Percentiles rank a stretch among this genome's conserved stretches.
These are phyloP conservation scores for Prinsepia uniflora DNA, from an alignment of 306 rosid genomes.

Conservation along the genomic window DNA sequence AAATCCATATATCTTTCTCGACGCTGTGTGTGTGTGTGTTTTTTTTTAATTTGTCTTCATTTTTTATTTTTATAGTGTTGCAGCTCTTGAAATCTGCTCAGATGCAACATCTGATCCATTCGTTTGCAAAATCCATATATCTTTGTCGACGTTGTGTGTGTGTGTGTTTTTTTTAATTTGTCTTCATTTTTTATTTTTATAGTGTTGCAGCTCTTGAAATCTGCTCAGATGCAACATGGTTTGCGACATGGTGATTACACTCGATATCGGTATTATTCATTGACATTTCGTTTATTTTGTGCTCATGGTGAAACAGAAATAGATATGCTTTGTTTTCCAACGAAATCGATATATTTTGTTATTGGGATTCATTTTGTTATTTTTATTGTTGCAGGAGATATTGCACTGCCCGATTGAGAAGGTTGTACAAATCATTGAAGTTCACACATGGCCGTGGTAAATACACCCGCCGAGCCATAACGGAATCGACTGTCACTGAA, in stretches of 20 bases:
- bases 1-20: background rate
- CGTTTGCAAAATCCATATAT: background rate
- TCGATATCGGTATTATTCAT: conserved; percentile 64
- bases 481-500: conserved; percentile 81
- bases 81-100: conserved; percentile 94
- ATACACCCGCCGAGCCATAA: conserved; percentile 54
- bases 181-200: background rate
- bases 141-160: background rate
- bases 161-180: background rate
- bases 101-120: conserved; percentile 64
- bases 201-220: conserved; percentile 92
- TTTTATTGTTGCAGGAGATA: conserved; percentile 55
- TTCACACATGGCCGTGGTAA: conserved; percentile 98
- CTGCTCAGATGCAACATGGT: conserved; percentile 97
- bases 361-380: conserved; percentile 1
- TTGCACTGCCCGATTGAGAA: conserved; percentile 90
- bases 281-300: background rate
- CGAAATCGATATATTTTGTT: background rate
- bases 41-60: background rate
- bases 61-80: conserved; percentile 45
- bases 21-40: background rate
- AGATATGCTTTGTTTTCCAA: background rate
- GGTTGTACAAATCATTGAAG: conserved; percentile 88
- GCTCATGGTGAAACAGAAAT: background rate
- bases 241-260: conserved; percentile 89